Percentiles rank a stretch among this genome's conserved stretches.
Evolutionary conservation across 345 rosid genomes (phyloP).

Genomic region (Citrus medica): DNA sequence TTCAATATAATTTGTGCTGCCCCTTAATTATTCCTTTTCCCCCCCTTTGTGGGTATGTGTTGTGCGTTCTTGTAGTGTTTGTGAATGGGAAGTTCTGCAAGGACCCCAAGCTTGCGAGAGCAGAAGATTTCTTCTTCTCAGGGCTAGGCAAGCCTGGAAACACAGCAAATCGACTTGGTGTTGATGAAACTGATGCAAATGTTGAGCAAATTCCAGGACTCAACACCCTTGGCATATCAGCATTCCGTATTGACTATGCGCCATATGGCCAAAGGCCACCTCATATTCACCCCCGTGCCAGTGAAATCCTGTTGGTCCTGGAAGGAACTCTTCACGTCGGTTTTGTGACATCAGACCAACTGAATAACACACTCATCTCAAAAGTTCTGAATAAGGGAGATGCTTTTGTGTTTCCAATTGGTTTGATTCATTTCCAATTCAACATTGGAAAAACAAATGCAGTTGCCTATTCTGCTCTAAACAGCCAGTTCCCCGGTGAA

Average conservation of each 20-base stretch:
- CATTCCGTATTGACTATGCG: constrained; percentile 20
- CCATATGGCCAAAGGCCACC: constrained; percentile 39
- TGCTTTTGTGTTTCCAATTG: constrained; percentile 36
- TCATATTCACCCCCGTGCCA: constrained; percentile 40
- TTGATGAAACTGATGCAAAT: constrained; percentile 15
- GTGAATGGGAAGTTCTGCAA: constrained; percentile 24
- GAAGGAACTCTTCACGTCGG: constrained; percentile 38
- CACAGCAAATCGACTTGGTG: constrained; percentile 15
- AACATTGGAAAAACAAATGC: constrained; percentile 15
- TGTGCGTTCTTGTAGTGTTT: constrained; percentile 1
- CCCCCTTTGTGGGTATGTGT: too few relatives aligned
- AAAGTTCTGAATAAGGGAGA: constrained; percentile 26
- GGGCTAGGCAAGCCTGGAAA: constrained; percentile 18
- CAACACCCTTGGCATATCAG: constrained; percentile 38
- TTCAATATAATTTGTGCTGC: too few relatives aligned
- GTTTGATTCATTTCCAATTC: constrained; percentile 24
- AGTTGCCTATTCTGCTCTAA: not conserved
- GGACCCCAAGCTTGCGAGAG: constrained; percentile 11
- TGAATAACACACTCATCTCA: constrained; percentile 23
- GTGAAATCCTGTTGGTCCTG: constrained; percentile 31
- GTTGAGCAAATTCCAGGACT: constrained; percentile 32
- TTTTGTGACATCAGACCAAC: constrained; percentile 35
- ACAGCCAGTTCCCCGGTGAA: not conserved
- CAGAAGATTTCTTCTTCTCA: constrained; percentile 23
- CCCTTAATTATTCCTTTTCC: not conserved